A percentile compares a stretch with the other conserved stretches of the same genome.
These are phyloP conservation scores for Persicaria maculosa DNA, from an alignment of 148 eudicot genomes.

Conservation along the genomic window DNA sequence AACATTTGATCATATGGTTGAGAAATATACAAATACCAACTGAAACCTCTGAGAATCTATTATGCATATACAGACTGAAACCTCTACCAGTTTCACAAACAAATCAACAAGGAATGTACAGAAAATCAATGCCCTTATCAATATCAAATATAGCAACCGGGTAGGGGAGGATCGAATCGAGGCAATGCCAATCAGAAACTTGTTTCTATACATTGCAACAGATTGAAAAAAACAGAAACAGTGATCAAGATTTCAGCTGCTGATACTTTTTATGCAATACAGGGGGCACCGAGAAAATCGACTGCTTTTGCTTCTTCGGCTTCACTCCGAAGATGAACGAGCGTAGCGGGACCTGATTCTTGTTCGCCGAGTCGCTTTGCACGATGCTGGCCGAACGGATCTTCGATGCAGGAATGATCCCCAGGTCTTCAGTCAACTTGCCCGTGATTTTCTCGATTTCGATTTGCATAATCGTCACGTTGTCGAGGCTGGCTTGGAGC, in stretches of 20 bases:
- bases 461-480: conserved; percentile 41
- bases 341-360: conserved; percentile 44
- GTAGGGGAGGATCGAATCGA: no score
- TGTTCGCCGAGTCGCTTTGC: not conserved
- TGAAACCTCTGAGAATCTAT: not conserved
- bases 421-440: conserved; percentile 48
- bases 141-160: no score
- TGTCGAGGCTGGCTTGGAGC: conserved; percentile 67
- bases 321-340: conserved; percentile 76
- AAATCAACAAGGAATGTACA: not conserved
- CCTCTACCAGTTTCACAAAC: not conserved
- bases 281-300: conserved; percentile 55
- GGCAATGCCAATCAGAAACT: not conserved
- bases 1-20: no score
- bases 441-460: conserved; percentile 55
- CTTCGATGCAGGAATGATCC: not conserved
- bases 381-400: not conserved
- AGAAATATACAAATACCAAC: not conserved
- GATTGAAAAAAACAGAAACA: not conserved
- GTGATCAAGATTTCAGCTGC: conserved; percentile 17
- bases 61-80: no score
- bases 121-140: not conserved
- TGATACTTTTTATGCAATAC: conserved; percentile 30
- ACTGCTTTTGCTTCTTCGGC: conserved; percentile 50
- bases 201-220: not conserved